Evolutionary conservation across 805 yeast species (phyloP), one percentile per base, ranked within the genome.

Genomic region (Blastobotrys peoriensis): DNA sequence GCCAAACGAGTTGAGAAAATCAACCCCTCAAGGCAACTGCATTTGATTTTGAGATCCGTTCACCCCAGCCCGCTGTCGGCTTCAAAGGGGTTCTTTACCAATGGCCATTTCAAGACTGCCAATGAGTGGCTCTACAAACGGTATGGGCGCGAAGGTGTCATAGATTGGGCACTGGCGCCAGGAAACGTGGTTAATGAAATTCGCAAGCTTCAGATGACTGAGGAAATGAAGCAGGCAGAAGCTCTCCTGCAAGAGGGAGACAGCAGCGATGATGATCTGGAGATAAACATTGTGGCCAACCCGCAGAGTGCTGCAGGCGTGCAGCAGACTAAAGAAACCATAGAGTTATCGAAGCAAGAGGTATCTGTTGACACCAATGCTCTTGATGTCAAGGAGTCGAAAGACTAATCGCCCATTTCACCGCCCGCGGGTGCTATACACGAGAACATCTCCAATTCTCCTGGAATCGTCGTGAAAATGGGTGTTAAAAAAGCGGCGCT

Each of bases 31-130:
- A 15, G 8, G n/a, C 33, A 47, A 36, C 48, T 52, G 38, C 71
- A 69, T 44, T 49, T 74, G 35, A 76, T 86, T 0, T 64, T 93
- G 21, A 75, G 74, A 49, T 72, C 87, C 0, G 97, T 88, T 0
- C 99, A 93, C 64, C 99, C 99, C 0, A 84, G 95, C 21, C 99
- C 99, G 1, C 66, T 93, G 40, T 84, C 95, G 50, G 98, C 98
- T 0, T 73, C 83, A 16, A 68, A 94, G 36, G 96, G 93, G 2
- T 93, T 84, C 62, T 89, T 91, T 55, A 80, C 80, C 2, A 79
- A 83, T 53, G 66, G 69, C 18, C 96, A 87, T 57, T 91, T 88
- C 63, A 70, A 62, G 41, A 73, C 75, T 57, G 79, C 91, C 36
- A 91, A 93, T 60, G 77, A 77, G 5, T 91, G 96, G 95, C 68